Evolutionary conservation across 345 rosid genomes (phyloP).

Genomic region (Eucalyptus leucophloia): DNA sequence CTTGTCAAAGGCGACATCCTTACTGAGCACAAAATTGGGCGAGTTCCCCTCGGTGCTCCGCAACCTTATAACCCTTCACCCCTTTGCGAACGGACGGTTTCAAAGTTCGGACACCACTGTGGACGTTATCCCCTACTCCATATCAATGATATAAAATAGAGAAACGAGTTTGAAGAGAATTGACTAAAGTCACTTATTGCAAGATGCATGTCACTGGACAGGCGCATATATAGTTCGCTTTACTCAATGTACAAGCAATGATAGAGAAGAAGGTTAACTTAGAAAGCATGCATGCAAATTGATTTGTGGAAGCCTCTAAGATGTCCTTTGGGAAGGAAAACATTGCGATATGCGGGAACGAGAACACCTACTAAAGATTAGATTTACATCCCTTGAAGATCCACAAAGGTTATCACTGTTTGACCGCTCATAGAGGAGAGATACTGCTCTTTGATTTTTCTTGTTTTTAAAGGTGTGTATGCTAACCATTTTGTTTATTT

Average conservation of each 20-base stretch:
- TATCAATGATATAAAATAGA: background rate
- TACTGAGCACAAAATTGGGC: background rate
- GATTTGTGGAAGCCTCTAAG: background rate
- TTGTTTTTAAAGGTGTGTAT: background rate
- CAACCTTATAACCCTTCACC: background rate
- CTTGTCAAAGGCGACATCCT: background rate
- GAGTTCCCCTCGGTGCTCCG: background rate
- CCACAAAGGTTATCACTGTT: background rate
- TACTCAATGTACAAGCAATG: background rate
- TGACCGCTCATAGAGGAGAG: background rate
- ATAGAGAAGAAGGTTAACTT: background rate
- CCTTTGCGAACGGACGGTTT: background rate
- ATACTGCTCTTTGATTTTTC: background rate
- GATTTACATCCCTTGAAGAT: background rate
- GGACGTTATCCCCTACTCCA: background rate
- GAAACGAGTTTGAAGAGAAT: background rate
- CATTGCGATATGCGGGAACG: background rate
- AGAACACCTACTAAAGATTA: background rate
- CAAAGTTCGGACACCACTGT: background rate
- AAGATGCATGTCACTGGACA: background rate
- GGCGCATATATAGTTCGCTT: background rate
- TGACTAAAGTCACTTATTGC: background rate
- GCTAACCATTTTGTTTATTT: too few relatives aligned
- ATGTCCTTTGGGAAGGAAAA: background rate
- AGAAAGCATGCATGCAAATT: background rate